Evolutionary conservation across 352 stramenopile species (phyloP), one percentile per base, ranked within the genome.

Genomic region (Phytopythium chamaehyphon): DNA sequence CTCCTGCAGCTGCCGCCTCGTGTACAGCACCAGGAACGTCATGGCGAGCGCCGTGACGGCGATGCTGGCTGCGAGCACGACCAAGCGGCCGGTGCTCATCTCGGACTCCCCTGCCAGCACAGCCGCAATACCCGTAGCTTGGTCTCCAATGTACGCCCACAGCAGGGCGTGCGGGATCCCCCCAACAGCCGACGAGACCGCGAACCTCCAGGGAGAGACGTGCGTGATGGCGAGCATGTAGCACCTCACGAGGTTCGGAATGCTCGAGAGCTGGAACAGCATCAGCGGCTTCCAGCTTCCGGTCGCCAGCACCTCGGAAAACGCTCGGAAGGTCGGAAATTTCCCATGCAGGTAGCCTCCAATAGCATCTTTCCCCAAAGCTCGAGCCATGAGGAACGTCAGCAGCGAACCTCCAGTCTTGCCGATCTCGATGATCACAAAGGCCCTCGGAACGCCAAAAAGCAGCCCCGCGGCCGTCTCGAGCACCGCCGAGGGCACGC

Each of bases 161-260:
- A 92, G 45, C 19, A 90, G 47, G 2, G 81, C 70, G 52, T 90
- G 74, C 15, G 81, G 81, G 26, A 79, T 15, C 35, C 68, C 77
- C 14, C 72, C 79, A 12, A 88, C 39, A 3, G 71, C 62, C 4
- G 74, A 82, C 0, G 81, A 88, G 46, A 86, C 54, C 1, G 58
- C 64, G 46, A 92, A 92, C 8, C 78, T 66, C 39, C 51, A 48
- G 18, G 68, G 42, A 18, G 78, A 82, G 21, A 92, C 66, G 18
- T 83, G 66, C 1, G 81, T 92, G 50, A 92, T 83, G 40, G 81
- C 76, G 14, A 92, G 58, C n/a, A 57, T 84, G 64, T 90, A 92
- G 59, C 75, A 83, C 49, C 89, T 88, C 52, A 86, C 65, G n/a
- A 88, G 61, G 50, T 92, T 92, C 9, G 81, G 81, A 40, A 92